A percentile compares a stretch with the other conserved stretches of the same genome.
These are phyloP conservation scores for Litsea cubeba DNA, from an alignment of 164 flowering plant species.

Conservation along the genomic window DNA sequence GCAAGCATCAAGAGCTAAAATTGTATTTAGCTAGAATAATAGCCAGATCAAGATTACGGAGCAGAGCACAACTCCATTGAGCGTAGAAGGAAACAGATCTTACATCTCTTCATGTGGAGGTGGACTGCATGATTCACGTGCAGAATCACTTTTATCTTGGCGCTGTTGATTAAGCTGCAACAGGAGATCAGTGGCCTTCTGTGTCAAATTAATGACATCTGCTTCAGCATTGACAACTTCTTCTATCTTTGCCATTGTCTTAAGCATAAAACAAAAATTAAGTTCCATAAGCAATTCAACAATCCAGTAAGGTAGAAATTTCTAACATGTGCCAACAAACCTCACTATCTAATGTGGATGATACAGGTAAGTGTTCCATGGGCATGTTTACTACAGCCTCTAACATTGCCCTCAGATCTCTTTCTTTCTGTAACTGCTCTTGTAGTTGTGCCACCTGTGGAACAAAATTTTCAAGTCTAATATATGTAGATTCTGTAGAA, in stretches of 20 bases:
- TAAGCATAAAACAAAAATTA: conserved; percentile 18
- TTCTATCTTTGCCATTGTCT: conserved; percentile 67
- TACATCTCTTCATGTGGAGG: conserved; percentile 34
- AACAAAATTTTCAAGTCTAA: neutral
- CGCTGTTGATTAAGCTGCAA: conserved; percentile 48
- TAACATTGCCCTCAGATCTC: conserved; percentile 51
- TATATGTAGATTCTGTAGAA: neutral
- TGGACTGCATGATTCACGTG: conserved; percentile 25
- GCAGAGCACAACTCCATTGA: neutral
- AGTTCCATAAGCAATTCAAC: neutral
- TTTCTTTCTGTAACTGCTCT: conserved; percentile 72
- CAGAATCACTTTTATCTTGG: conserved; percentile 24
- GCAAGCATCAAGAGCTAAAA: too few species aligned
- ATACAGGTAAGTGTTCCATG: conserved; percentile 16
- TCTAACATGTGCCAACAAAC: conserved; percentile 30
- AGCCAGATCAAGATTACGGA: neutral
- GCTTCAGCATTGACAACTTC: conserved; percentile 63
- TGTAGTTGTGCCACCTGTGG: conserved; percentile 69
- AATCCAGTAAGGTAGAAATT: neutral
- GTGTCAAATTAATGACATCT: conserved; percentile 51
- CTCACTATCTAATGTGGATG: conserved; percentile 52
- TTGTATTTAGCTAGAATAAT: neutral
- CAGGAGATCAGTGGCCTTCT: conserved; percentile 63
- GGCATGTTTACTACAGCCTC: conserved; percentile 59
- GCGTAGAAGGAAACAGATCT: conserved; percentile 9